Evolutionary conservation across 2,329 filamentous ascomycete genomes (phyloP), one percentile per base, ranked within the genome.

Genomic region (Botryosphaeria dothidea): DNA sequence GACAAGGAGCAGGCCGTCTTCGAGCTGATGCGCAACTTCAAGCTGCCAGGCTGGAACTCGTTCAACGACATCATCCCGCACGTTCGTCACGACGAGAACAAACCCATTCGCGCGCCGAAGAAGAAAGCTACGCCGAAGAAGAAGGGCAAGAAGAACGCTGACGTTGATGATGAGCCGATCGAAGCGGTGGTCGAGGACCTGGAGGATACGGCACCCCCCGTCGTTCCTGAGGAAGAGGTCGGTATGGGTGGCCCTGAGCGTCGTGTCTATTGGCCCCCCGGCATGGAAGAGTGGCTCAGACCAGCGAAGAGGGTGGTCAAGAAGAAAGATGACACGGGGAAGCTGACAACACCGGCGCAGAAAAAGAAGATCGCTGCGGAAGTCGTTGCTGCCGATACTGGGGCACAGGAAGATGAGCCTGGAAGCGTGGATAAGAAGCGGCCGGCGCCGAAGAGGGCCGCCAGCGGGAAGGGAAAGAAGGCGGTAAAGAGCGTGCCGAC

Each of bases 1-100:
- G 94, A 97, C 74, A 98, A 98, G 78, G 94, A 98, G 75, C 94
- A 98, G 77, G 93, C 94, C 0, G 92, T 97, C 0, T 96, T 98
- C 71, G 92, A 96, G 68, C 83, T 98, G 19, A 97, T 97, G 93
- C 86, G 90, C 23, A 93, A 84, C 0, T 96, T 93, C 76, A 93
- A 90, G 71, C 82, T 98, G 0, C 92, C 93, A 0, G 93, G 93
- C 0, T 91, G 88, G 78, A 84, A 95, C 21, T 84, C 79, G 0
- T 88, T 96, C 73, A 90, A 90, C 69, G 88, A 96, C 63, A 81
- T 98, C 1, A 82, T 94, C 2, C 93, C 93, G 0, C 85, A 93
- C 73, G 86, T 89, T 65, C 85, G 93, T 0, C 83, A 85, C 2
- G 93, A 97, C 70, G 92, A 96, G 73, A 90, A 92, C 69, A 87